Evolutionary conservation across 352 stramenopile species (phyloP).

Genomic region (Pythium aristosporum): DNA sequence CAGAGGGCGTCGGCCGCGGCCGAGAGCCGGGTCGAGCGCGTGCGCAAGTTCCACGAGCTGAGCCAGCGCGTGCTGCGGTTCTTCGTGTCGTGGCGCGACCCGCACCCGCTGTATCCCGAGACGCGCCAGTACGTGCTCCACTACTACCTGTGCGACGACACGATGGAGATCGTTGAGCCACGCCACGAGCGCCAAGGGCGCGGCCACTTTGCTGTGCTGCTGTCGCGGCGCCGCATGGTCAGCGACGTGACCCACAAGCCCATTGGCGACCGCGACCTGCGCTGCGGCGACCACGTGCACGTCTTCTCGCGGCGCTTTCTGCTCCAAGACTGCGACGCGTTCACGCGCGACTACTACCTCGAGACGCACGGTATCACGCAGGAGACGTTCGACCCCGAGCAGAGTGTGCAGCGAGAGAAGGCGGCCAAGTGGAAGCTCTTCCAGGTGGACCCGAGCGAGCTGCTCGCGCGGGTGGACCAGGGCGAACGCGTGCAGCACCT

Average conservation of each 20-base stretch:
- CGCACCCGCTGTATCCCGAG: constrained; percentile 87
- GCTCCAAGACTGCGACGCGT: constrained; percentile 89
- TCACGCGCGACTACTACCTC: constrained; percentile 90
- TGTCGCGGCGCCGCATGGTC: constrained; percentile 72
- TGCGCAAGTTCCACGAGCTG: constrained; percentile 75
- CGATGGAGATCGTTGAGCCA: constrained; percentile 87
- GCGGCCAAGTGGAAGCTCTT: constrained; percentile 64
- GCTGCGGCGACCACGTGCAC: constrained; percentile 79
- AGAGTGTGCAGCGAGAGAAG: neutral
- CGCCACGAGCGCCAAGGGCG: constrained; percentile 48
- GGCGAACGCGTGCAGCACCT: neutral
- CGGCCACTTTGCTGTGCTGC: constrained; percentile 75
- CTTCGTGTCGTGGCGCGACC: constrained; percentile 91
- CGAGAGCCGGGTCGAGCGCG: constrained; percentile 42
- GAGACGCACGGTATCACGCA: constrained; percentile 82
- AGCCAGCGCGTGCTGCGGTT: constrained; percentile 90
- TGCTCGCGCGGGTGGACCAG: neutral
- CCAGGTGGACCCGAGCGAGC: constrained; percentile 30
- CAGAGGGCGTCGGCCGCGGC: constrained; percentile 28
- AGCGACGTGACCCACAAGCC: constrained; percentile 33
- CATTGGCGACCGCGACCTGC: constrained; percentile 67
- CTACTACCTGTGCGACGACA: constrained; percentile 93
- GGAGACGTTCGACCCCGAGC: constrained; percentile 39
- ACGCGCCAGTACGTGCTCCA: constrained; percentile 88
- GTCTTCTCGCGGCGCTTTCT: constrained; percentile 88